phyloP scores from a whole-genome alignment of 768 basidiomycete genomes.

The Boletus sp. region DNA sequence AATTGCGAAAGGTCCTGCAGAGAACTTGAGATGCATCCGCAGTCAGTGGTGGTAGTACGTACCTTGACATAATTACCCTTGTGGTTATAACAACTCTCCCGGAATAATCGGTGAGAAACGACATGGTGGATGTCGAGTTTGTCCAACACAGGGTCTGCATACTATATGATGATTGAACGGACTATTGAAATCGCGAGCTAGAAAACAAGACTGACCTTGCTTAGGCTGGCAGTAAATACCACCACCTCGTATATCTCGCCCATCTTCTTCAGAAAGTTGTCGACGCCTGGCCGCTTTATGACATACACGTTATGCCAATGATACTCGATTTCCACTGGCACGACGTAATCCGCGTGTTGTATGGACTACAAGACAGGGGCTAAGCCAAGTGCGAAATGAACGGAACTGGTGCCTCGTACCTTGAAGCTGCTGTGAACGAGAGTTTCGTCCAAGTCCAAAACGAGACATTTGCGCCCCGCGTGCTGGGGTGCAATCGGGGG shows the following conservation, averaged over 20 bases:
- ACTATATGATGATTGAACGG: slow-evolving; percentile 46
- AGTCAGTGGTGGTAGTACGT: slow-evolving; percentile 12
- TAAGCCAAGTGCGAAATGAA: slow-evolving; percentile 10
- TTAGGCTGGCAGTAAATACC: slow-evolving; percentile 95
- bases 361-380: slow-evolving; percentile 60
- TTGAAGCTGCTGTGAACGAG: slow-evolving; percentile 98
- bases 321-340: slow-evolving; percentile 98
- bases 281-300: slow-evolving; percentile 97
- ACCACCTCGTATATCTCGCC: slow-evolving; percentile 98
- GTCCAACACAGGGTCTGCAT: slow-evolving; percentile 97
- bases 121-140: slow-evolving; percentile 92
- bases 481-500: slow-evolving; percentile 80
- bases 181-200: neutral
- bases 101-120: slow-evolving; percentile 90
- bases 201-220: slow-evolving; percentile 64
- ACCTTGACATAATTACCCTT: slow-evolving; percentile 99
- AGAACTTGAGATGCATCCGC: neutral
- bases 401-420: slow-evolving; percentile 43
- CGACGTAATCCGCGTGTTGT: slow-evolving; percentile 93
- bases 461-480: slow-evolving; percentile 88
- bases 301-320: slow-evolving; percentile 99
- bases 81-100: slow-evolving; percentile 99
- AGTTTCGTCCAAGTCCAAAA: slow-evolving; percentile 96
- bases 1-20: slow-evolving; percentile 96
- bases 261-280: slow-evolving; percentile 96